Evolutionary conservation across 2,329 filamentous ascomycete genomes (phyloP).

Genomic region (Venturia carpophila): DNA sequence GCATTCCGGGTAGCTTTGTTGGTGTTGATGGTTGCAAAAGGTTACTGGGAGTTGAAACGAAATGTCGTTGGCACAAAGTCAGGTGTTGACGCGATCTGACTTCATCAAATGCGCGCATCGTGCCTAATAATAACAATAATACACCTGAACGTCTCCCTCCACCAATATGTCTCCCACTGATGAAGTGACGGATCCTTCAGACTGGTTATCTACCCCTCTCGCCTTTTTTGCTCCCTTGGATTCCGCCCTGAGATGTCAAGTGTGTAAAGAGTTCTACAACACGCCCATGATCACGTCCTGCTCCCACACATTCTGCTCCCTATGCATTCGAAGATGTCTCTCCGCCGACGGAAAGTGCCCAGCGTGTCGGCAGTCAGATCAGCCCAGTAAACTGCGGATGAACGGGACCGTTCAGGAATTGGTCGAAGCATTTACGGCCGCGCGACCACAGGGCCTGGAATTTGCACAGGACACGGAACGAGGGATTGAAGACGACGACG

Average conservation of each 20-base stretch:
- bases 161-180: background rate
- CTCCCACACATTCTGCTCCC: slow-evolving; percentile 90
- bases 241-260: slow-evolving; percentile 80
- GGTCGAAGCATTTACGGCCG: slow-evolving; percentile 66
- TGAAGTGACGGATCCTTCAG: slow-evolving; percentile 65
- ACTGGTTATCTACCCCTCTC: slow-evolving; percentile 70
- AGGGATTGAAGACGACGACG: slow-evolving; percentile 28
- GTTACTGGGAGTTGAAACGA: background rate
- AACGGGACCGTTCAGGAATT: slow-evolving; percentile 83
- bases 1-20: background rate
- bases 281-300: slow-evolving; percentile 94
- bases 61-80: background rate
- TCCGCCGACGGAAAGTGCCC: slow-evolving; percentile 81
- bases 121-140: background rate
- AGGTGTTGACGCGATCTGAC: background rate
- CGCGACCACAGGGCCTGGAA: slow-evolving; percentile 54
- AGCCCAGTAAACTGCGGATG: slow-evolving; percentile 74
- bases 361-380: slow-evolving; percentile 67
- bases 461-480: slow-evolving; percentile 46
- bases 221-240: slow-evolving; percentile 64
- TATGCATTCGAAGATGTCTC: slow-evolving; percentile 85
- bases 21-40: background rate
- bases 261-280: slow-evolving; percentile 95
- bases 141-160: background rate
- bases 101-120: background rate